phyloP scores from a whole-genome alignment of 2,329 filamentous ascomycete species.

The Botrytis tulipae region DNA sequence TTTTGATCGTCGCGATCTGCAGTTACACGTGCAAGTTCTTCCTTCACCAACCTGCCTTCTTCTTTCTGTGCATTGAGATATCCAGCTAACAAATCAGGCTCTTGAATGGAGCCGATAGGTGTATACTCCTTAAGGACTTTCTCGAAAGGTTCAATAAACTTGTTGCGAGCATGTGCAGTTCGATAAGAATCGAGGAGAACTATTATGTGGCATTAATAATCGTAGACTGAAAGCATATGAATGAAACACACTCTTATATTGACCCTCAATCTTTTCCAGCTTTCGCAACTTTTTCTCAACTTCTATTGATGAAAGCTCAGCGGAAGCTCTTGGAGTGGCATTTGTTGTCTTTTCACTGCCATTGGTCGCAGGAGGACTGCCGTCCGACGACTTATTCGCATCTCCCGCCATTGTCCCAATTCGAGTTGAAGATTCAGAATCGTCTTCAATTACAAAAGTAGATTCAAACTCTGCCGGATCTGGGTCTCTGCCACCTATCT shows the following conservation, averaged over 20 bases:
- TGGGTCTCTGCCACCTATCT: conserved; percentile 44
- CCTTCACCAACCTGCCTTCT: conserved; percentile 89
- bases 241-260: conserved; percentile 68
- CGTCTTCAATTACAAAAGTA: conserved; percentile 83
- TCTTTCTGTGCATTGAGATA: conserved; percentile 84
- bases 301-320: conserved; percentile 64
- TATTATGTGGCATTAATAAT: conserved; percentile 39
- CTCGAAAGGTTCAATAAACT: conserved; percentile 91
- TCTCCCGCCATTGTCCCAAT: conserved; percentile 48
- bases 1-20: conserved; percentile 78
- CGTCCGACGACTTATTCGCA: conserved; percentile 21
- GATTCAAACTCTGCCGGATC: conserved; percentile 87
- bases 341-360: conserved; percentile 33
- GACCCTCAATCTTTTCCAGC: conserved; percentile 84
- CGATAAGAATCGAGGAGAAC: conserved; percentile 90
- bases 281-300: conserved; percentile 74
- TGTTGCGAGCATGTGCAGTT: conserved; percentile 81
- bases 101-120: conserved; percentile 81
- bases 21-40: conserved; percentile 85
- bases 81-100: conserved; percentile 80
- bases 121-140: conserved; percentile 88
- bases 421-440: conserved; percentile 63
- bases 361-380: conserved; percentile 33
- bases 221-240: not conserved
- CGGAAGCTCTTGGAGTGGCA: conserved; percentile 23